A percentile compares a stretch with the other conserved stretches of the same genome.
Conservation (phyloP, 139 green algal species). For the Tetraselmis striata region DNA sequence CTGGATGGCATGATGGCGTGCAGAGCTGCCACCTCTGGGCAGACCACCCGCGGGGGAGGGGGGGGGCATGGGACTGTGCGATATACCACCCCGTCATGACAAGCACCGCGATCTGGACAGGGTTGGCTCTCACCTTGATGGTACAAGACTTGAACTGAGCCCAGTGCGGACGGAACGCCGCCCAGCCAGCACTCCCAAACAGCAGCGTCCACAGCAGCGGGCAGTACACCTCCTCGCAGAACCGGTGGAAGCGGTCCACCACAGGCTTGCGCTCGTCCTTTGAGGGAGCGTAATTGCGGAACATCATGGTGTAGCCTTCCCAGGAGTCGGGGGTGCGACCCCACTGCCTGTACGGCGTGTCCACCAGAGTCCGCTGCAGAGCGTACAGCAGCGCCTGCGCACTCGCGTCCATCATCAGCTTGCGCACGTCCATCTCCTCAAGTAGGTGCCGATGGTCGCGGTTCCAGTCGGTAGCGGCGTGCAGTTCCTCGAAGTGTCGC, state of each 20-base stretch:
- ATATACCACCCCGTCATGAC: too few relatives aligned
- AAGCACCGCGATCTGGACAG: too few relatives aligned
- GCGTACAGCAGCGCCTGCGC: background rate
- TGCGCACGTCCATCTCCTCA: background rate
- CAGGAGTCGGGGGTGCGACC: background rate
- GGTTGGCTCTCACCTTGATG: too few relatives aligned
- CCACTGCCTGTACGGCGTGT: background rate
- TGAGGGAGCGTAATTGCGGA: background rate
- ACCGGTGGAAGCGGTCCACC: background rate
- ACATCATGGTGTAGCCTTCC: background rate
- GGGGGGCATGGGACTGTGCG: too few relatives aligned
- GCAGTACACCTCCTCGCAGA: background rate
- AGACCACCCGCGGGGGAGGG: too few relatives aligned
- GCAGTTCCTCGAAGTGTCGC: background rate
- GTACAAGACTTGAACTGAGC: background rate
- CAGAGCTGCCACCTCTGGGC: too few relatives aligned
- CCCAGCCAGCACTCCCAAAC: background rate
- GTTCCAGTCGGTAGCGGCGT: background rate
- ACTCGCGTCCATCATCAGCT: background rate
- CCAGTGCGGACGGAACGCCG: background rate
- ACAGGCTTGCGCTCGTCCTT: background rate
- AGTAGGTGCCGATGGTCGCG: background rate
- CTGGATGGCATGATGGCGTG: too few relatives aligned
- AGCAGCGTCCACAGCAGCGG: background rate
- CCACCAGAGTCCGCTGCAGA: background rate